Evolutionary conservation across 2,329 filamentous ascomycete genomes (phyloP), one percentile per base, ranked within the genome.

Genomic region (Aureobasidium melanogenum): DNA sequence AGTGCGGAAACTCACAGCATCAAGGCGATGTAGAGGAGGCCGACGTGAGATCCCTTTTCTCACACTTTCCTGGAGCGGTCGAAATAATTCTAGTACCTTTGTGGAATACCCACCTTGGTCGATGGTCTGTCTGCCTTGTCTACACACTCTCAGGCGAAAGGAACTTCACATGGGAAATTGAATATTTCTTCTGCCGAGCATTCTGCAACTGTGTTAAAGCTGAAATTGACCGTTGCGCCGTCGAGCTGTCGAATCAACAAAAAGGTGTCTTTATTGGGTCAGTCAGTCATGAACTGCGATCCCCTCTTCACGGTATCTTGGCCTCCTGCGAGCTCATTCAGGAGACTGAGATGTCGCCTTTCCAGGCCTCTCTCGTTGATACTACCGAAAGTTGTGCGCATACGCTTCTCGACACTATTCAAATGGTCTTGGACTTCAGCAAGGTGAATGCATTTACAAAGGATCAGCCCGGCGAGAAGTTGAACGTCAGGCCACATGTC

Each of bases 41-140:
- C 26, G 60, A 69, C 22, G 48, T 67, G 12, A 65, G 65, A 64
- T 60, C 64, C n/a, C 52, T 68, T 5, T 63, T 63, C 12, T 64
- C 64, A n/a, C 65, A 66, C 63, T 80, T 82, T 56, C 78, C 77
- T 1, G 68, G 69, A 24, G 77, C 77, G 1, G 70, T 72, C 1
- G 78, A 80, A 58, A 72, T 81, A 12, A 73, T 81, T 9, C 80
- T 82, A 59, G 69, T 80, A 15, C 79, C 79, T 0, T 66, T 81
- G 2, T 82, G 77, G 76, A 79, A 81, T 63, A 72, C 76, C 5
- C 75, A 75, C n/a, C 61, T 66, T 36, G 66, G 65, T 36, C 64
- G 66, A 15, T 69, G 66, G 66, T 65, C 65, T 9, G 66, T 66
- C 17, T 66, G 64, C 36, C 65, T 77, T 46, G 72, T 74, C 3